Evolutionary conservation across 2,329 filamentous ascomycete genomes (phyloP).

Genomic region (Septoria linicola): DNA sequence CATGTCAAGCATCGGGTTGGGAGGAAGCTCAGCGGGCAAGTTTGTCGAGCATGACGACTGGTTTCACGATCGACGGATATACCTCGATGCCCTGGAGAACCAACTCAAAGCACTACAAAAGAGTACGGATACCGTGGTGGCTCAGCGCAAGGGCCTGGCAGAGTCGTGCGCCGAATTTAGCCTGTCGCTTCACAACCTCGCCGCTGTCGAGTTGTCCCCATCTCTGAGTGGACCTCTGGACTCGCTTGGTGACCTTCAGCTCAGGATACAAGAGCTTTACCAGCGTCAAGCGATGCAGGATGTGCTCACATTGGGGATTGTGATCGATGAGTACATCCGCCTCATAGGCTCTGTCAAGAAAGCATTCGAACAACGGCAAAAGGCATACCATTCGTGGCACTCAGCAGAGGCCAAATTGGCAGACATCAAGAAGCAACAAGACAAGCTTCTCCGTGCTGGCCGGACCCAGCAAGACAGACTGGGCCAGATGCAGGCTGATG

Average conservation of each 20-base stretch:
- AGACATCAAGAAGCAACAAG: slow-evolving; percentile 84
- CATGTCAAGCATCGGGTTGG: slow-evolving; percentile 71
- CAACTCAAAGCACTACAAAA: slow-evolving; percentile 84
- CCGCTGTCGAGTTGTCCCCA: slow-evolving; percentile 87
- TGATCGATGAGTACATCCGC: slow-evolving; percentile 96
- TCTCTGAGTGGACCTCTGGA: slow-evolving; percentile 85
- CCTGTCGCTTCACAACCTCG: slow-evolving; percentile 85
- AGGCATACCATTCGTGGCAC: slow-evolving; percentile 94
- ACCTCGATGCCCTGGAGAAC: slow-evolving; percentile 88
- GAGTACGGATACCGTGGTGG: slow-evolving; percentile 88
- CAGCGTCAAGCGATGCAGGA: slow-evolving; percentile 97
- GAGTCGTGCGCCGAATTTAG: slow-evolving; percentile 94
- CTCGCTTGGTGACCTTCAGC: slow-evolving; percentile 85
- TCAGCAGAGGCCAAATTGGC: slow-evolving; percentile 82
- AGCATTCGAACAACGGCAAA: slow-evolving; percentile 88
- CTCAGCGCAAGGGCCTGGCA: slow-evolving; percentile 86
- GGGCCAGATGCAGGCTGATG: slow-evolving; percentile 87
- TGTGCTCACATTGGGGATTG: slow-evolving; percentile 91
- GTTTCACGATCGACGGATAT: slow-evolving; percentile 96
- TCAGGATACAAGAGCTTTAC: slow-evolving; percentile 92
- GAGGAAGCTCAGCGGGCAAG: slow-evolving; percentile 70
- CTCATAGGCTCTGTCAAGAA: slow-evolving; percentile 93
- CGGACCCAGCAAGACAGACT: slow-evolving; percentile 94
- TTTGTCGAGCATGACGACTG: slow-evolving; percentile 99
- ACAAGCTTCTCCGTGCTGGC: slow-evolving; percentile 92